Base-by-base conservation (phyloP, 495 filamentous ascomycete genomes). In the Podospora pseudopauciseta region DNA sequence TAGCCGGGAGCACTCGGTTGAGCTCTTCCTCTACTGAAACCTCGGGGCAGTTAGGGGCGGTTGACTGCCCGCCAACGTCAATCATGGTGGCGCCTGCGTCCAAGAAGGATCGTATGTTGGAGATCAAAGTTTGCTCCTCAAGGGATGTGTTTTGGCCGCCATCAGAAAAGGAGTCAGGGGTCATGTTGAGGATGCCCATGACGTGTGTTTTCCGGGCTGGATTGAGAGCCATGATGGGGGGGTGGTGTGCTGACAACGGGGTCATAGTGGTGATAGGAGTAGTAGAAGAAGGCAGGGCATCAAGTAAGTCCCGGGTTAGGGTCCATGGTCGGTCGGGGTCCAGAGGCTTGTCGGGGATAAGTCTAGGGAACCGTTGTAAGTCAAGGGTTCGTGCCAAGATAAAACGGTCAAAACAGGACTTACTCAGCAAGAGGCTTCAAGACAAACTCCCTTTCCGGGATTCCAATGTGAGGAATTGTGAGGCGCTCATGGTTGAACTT, bases 111-210 rank as follows among this genome's bases (percentile, higher is more conserved):
- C 75, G 69, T 39, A 91, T 81, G 11, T 87, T 91, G 34, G 76
- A 70, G 9, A 75, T 54, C 20, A 83, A 69, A 13, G 73, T 70
- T 60, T 68, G 11, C 0, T 71, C 26, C 58, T 63, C 60, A 15
- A 66, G 61, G 56, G 75, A 72, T 11, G 39, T 49, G 79, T 93
- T 84, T 2, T 79, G 72, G 57, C 94, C 94, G 63, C 93, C 95
- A 72, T 97, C 93, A 15, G 94, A 97, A 83, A 98, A 98, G 54
- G 95, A 98, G 82, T 99, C 95, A 11, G 94, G 95, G 1, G 94
- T 97, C 67, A 97, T 82, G 80, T 99, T 99, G 63, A 97, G 84
- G 71, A 99, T 96, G 34, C 92, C 90, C 95, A 99, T 98, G 55
- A 97, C 79, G 65, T 88, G 86, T 2, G 94, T 97, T 58, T 80